Conservation (phyloP, 345 rosid species). For the Eucalyptus regnans region DNA sequence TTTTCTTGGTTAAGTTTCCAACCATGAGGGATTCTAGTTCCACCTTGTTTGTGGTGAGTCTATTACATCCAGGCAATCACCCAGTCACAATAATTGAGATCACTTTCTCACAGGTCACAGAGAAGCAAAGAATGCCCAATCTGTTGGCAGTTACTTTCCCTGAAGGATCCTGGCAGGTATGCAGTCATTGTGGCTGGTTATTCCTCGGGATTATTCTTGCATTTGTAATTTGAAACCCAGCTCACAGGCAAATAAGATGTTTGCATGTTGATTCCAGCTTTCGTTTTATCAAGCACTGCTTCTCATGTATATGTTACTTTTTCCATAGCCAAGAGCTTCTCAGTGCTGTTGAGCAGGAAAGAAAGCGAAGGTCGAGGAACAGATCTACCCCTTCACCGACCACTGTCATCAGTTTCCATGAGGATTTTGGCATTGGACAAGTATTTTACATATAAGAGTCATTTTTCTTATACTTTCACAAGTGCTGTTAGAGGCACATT, state of each 20-base stretch:
- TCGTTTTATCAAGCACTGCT: background rate
- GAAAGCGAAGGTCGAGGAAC: conserved; percentile 32
- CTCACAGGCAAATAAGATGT: background rate
- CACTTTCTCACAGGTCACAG: conserved; percentile 54
- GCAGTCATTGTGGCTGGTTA: background rate
- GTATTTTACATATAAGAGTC: conserved; percentile 16
- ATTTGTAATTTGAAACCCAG: background rate
- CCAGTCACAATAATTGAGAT: background rate
- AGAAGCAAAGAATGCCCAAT: conserved; percentile 96
- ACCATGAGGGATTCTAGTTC: background rate
- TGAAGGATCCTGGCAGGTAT: conserved; percentile 70
- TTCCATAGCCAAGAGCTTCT: conserved; percentile 74
- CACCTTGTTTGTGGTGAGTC: background rate
- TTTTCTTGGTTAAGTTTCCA: background rate
- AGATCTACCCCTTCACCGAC: conserved; percentile 12
- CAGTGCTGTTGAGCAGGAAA: conserved; percentile 53
- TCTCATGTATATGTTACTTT: background rate
- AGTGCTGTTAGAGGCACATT: background rate
- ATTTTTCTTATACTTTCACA: background rate
- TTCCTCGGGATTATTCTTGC: background rate
- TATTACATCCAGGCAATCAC: background rate
- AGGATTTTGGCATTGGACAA: conserved; percentile 36
- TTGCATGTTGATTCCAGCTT: background rate
- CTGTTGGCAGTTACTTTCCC: conserved; percentile 65
- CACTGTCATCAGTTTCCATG: conserved; percentile 7